phyloP scores from a whole-genome alignment of 331 rosid genomes.

The Rosa hybrid region DNA sequence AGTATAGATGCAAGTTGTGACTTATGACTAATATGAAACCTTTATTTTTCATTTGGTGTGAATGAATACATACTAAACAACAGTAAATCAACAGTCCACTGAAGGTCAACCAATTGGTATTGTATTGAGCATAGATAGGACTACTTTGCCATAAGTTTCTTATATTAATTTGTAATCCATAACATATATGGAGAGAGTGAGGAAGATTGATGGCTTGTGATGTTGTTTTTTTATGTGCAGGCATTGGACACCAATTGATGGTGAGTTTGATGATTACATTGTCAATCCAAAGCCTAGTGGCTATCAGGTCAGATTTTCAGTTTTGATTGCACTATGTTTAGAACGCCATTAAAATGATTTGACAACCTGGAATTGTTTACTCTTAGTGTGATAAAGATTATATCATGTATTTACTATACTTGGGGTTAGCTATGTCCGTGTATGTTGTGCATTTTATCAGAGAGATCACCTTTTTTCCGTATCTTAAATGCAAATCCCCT shows the following conservation, averaged over 20 bases:
- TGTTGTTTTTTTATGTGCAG: conserved; percentile 35
- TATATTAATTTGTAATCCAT: background rate
- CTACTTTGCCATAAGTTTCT: background rate
- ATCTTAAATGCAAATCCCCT: conserved; percentile 15
- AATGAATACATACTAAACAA: background rate
- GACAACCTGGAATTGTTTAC: background rate
- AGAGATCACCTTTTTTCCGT: background rate
- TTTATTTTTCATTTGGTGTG: background rate
- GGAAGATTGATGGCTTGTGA: background rate
- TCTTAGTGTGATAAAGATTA: background rate
- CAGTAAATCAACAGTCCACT: background rate
- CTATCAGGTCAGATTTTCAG: conserved; percentile 74
- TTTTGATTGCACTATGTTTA: conserved; percentile 14
- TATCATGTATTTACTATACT: background rate
- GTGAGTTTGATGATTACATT: conserved; percentile 96
- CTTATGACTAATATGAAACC: background rate
- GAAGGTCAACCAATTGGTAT: background rate
- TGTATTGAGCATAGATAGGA: background rate
- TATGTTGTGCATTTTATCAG: conserved; percentile 2
- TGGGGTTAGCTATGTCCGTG: background rate
- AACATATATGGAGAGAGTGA: background rate
- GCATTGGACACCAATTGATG: conserved; percentile 93
- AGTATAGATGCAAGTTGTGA: background rate
- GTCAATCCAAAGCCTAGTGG: conserved; percentile 98
- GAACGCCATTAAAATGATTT: background rate